A percentile compares a stretch with the other conserved stretches of the same genome.
These are phyloP conservation scores for Lasiosphaeris hirsuta DNA, from an alignment of 495 filamentous ascomycete species.

Conservation along the genomic window DNA sequence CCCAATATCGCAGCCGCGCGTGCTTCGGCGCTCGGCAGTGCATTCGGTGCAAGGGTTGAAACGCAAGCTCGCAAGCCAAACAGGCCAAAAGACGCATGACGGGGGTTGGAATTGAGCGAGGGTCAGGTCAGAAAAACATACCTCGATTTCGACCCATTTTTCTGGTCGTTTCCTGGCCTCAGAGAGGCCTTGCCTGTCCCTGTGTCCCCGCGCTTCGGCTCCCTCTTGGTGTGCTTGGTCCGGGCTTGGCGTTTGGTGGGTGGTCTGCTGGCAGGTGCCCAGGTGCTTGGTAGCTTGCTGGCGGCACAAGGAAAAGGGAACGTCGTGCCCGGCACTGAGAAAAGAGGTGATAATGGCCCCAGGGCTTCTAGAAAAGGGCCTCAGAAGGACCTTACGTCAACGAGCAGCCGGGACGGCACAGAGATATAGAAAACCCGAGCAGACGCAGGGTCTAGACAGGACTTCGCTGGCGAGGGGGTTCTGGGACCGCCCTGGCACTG, in stretches of 20 bases:
- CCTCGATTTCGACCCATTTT: slow-evolving; percentile 49
- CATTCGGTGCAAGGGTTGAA: too few relatives aligned
- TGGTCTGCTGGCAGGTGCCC: too few relatives aligned
- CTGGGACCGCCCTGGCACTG: slow-evolving; percentile 3
- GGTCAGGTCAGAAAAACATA: slow-evolving; percentile 30
- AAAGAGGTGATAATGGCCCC: not conserved
- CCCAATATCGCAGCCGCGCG: too few relatives aligned
- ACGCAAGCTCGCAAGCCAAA: too few relatives aligned
- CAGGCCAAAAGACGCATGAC: too few relatives aligned
- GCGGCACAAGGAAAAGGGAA: too few relatives aligned
- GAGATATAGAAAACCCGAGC: slow-evolving; percentile 11
- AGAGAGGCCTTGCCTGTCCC: not conserved
- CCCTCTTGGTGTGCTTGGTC: not conserved
- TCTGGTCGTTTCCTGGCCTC: slow-evolving; percentile 3
- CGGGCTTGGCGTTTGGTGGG: too few relatives aligned
- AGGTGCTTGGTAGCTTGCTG: too few relatives aligned
- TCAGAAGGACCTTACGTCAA: slow-evolving; percentile 12
- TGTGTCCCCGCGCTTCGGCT: not conserved
- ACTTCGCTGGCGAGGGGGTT: slow-evolving; percentile 1
- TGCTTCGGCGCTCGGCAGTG: too few relatives aligned
- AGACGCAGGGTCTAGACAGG: slow-evolving; percentile 11
- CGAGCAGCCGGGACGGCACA: not conserved
- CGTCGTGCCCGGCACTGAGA: not conserved
- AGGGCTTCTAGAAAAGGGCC: not conserved
- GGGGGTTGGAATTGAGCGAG: not conserved